These are phyloP conservation scores for Exophiala oligosperma DNA, from an alignment of 2,329 filamentous ascomycete species.

Conservation along the genomic window DNA sequence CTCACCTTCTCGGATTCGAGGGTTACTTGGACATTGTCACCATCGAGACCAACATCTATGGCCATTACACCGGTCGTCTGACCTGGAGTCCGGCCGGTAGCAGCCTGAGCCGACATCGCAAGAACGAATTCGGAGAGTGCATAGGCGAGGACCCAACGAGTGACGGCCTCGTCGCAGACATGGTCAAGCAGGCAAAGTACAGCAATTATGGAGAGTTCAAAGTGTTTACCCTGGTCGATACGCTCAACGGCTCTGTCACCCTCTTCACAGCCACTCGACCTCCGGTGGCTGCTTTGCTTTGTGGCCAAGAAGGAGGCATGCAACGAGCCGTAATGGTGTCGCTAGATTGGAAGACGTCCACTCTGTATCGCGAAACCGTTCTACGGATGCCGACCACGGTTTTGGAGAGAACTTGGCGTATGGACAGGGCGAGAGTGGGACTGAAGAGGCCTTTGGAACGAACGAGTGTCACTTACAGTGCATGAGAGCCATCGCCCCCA, in stretches of 20 bases:
- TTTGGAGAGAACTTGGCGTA: slow-evolving; percentile 38
- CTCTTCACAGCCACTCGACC: slow-evolving; percentile 42
- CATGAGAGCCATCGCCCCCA: neutral
- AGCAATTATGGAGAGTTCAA: slow-evolving; percentile 30
- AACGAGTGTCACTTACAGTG: neutral
- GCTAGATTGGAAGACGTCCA: slow-evolving; percentile 45
- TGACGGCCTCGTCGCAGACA: slow-evolving; percentile 27
- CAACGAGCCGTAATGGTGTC: slow-evolving; percentile 48
- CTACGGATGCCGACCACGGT: slow-evolving; percentile 43
- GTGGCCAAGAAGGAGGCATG: slow-evolving; percentile 48
- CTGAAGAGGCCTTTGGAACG: slow-evolving; percentile 6
- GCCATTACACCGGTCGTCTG: slow-evolving; percentile 2
- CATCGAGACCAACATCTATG: slow-evolving; percentile 12
- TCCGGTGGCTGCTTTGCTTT: slow-evolving; percentile 45
- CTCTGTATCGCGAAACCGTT: slow-evolving; percentile 47
- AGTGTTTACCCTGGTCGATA: slow-evolving; percentile 43
- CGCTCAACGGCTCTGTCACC: slow-evolving; percentile 33
- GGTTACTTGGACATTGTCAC: slow-evolving; percentile 10
- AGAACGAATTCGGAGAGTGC: slow-evolving; percentile 29
- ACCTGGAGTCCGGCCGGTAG: slow-evolving; percentile 35
- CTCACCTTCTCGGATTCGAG: slow-evolving; percentile 13
- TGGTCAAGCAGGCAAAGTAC: slow-evolving; percentile 10
- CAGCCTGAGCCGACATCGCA: slow-evolving; percentile 35
- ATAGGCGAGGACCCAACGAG: slow-evolving; percentile 35
- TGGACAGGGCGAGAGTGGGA: slow-evolving; percentile 37